Conservation (phyloP, 129 eudicot species). For the Saussurea involucrata region DNA sequence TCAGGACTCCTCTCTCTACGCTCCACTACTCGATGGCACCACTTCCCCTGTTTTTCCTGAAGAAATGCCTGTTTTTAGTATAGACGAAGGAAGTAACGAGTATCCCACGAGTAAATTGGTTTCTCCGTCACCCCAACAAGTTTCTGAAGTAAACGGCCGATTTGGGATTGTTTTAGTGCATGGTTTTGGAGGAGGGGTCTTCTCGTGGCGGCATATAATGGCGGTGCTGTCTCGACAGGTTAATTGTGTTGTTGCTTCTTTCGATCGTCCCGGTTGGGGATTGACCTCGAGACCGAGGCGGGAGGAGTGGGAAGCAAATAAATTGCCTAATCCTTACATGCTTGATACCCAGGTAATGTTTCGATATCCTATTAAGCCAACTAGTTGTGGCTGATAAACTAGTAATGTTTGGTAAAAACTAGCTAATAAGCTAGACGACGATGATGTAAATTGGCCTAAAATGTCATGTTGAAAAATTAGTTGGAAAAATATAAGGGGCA, state of each 20-base stretch:
- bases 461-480: neutral
- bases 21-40: conserved; percentile 61
- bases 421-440: neutral
- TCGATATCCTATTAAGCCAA: neutral
- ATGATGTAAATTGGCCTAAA: neutral
- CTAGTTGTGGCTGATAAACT: neutral
- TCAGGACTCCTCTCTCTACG: conserved; percentile 55
- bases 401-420: neutral
- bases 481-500: neutral
- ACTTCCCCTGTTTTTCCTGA: conserved; percentile 51
- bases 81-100: conserved; percentile 47
- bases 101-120: conserved; percentile 31
- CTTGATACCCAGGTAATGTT: conserved; percentile 82
- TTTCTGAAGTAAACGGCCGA: conserved; percentile 47
- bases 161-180: conserved; percentile 89
- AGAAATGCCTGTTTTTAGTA: conserved; percentile 50
- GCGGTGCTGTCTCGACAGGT: conserved; percentile 65
- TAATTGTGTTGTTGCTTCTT: conserved; percentile 81
- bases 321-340: conserved; percentile 90
- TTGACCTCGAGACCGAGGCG: conserved; percentile 77
- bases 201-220: conserved; percentile 97
- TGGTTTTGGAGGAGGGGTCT: conserved; percentile 98
- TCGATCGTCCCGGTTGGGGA: conserved; percentile 99
- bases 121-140: conserved; percentile 32
- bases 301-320: conserved; percentile 88